These are phyloP conservation scores for Candida ponderosae DNA, from an alignment of 805 yeast genomes.

Conservation along the genomic window DNA sequence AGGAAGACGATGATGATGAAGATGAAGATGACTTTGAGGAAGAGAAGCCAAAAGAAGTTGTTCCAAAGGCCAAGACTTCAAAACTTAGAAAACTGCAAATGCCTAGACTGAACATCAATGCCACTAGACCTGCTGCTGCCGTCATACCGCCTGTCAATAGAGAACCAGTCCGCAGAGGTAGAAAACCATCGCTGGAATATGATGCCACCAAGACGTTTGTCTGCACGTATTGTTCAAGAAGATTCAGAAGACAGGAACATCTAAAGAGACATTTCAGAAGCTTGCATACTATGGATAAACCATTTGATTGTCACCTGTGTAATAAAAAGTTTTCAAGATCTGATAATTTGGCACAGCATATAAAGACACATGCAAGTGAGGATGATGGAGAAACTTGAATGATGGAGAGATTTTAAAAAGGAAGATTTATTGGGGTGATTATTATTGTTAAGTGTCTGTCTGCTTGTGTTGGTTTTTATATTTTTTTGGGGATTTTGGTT, in stretches of 20 bases:
- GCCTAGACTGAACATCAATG: too few relatives aligned
- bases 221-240: conserved; percentile 56
- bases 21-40: too few relatives aligned
- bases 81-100: too few relatives aligned
- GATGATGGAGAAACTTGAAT: too few relatives aligned
- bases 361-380: conserved; percentile 39
- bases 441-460: too few relatives aligned
- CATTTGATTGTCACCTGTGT: conserved; percentile 55
- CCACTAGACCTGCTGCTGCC: too few relatives aligned
- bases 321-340: conserved; percentile 58
- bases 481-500: too few relatives aligned
- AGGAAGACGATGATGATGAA: not conserved
- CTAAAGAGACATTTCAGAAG: conserved; percentile 68
- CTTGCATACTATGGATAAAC: conserved; percentile 66
- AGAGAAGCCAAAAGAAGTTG: too few relatives aligned
- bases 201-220: conserved; percentile 50
- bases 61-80: too few relatives aligned
- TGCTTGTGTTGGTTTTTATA: too few relatives aligned
- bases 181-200: conserved; percentile 55
- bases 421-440: too few relatives aligned
- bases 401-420: too few relatives aligned
- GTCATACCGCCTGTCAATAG: conserved; percentile 6
- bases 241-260: conserved; percentile 72
- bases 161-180: conserved; percentile 45
- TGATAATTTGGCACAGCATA: conserved; percentile 61